A percentile compares a stretch with the other conserved stretches of the same genome.
phyloP scores from a whole-genome alignment of 345 rosid species.

The Odontarrhena argentea region DNA sequence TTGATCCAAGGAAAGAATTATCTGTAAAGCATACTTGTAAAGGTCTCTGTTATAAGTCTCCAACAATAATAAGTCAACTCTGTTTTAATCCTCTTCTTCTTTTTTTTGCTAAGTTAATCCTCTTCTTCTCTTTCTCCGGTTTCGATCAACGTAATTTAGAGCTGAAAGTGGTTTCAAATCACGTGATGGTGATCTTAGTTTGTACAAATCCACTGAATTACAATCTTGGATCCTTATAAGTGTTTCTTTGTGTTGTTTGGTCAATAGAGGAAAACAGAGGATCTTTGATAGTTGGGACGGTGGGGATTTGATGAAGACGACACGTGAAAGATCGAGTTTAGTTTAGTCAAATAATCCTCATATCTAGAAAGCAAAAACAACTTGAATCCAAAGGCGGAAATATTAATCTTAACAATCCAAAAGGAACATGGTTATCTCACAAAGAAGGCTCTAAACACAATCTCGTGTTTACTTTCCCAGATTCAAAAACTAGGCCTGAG shows the following conservation, averaged over 20 bases:
- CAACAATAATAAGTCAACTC: slow-evolving; percentile 30
- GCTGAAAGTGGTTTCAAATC: slow-evolving; percentile 40
- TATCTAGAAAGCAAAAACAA: too few relatives aligned
- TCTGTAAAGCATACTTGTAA: slow-evolving; percentile 22
- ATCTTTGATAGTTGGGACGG: slow-evolving; percentile 39
- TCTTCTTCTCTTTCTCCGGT: slow-evolving; percentile 26
- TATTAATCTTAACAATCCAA: too few relatives aligned
- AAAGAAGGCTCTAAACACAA: too few relatives aligned
- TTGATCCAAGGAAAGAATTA: slow-evolving; percentile 28
- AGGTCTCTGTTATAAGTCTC: slow-evolving; percentile 6
- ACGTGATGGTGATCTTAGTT: slow-evolving; percentile 38
- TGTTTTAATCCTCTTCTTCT: background rate
- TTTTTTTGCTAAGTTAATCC: slow-evolving; percentile 5
- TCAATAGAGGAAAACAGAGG: slow-evolving; percentile 29
- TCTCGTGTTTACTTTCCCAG: too few relatives aligned
- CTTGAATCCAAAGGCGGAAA: too few relatives aligned
- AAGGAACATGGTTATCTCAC: too few relatives aligned
- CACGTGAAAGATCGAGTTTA: slow-evolving; percentile 37
- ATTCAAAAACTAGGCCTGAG: too few relatives aligned
- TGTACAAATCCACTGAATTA: slow-evolving; percentile 37
- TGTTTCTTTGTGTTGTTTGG: slow-evolving; percentile 36
- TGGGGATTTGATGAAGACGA: slow-evolving; percentile 49
- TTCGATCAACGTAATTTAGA: slow-evolving; percentile 16
- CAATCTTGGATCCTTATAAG: slow-evolving; percentile 18
- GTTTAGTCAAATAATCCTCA: too few relatives aligned